Base-by-base conservation (phyloP, 768 basidiomycete genomes). In the Termitomyces sp. region DNA sequence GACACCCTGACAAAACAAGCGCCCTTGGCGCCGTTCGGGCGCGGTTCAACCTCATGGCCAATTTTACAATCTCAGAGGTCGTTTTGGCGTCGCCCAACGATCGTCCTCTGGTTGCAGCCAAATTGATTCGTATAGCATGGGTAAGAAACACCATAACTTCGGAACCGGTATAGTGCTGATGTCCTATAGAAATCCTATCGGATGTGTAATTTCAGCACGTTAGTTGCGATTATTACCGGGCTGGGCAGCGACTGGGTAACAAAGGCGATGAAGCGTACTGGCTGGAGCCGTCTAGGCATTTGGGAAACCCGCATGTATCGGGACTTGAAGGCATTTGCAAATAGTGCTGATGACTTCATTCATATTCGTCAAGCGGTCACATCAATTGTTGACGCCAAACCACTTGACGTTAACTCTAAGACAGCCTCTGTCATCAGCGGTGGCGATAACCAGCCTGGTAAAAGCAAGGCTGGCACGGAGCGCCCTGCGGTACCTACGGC, bases 101-200 rank as follows among this genome's bases (percentile, higher is more conserved):
- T 53, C 80, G 94, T 20, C 79, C 78, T 36, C 60, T 77, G 47
- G 72, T 97, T 20, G 81, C 91, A 49, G 75, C 74, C 57, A 94
- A 93, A 72, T 88, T 96, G 68, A 85, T 95, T 59, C 85, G 91
- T 42, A 75, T 96, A 56, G 94, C 94, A 39, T 92, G 85, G 79
- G 92, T 93, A 63, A 43, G 42, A 12, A 24, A 68, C 87, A 74
- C 18, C 36, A n/a, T 27, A 37, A 29, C 18, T 13, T 7, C n/a
- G 8, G 18, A n/a, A 27, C 26, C 13, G 6, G n/a, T 52, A 27
- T n/a, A n/a, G 8, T 62, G 13, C 55, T 56, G 18, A 41, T 49
- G 58, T 16, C 59, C 32, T 10, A 5, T 67, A 95, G 93, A 92
- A 92, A 84, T 85, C 85, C 31, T 95, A 92, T 68, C 72, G 75